Conservation (phyloP, 2,329 filamentous ascomycete species). For the Fusarium praegraminearum region DNA sequence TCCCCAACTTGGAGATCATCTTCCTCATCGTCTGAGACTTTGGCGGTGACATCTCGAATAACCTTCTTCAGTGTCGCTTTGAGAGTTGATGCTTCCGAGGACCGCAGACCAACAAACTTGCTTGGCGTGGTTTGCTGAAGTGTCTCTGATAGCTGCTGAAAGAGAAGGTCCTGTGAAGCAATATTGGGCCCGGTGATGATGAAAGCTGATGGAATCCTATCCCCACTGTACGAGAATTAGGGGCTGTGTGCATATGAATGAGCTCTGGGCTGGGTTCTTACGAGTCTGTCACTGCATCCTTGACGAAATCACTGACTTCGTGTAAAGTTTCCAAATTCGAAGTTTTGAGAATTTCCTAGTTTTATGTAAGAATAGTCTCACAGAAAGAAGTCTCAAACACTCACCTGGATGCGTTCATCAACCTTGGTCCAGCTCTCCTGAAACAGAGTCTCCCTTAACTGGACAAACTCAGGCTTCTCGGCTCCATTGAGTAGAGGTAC, state of each 20-base stretch:
- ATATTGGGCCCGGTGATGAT: slow-evolving; percentile 84
- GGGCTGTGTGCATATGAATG: slow-evolving; percentile 1
- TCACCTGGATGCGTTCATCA: slow-evolving; percentile 69
- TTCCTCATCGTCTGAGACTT: slow-evolving; percentile 64
- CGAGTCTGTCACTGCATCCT: slow-evolving; percentile 52
- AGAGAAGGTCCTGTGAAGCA: slow-evolving; percentile 79
- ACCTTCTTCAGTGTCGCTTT: slow-evolving; percentile 79
- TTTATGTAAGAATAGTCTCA: slow-evolving; percentile 41
- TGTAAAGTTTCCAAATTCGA: slow-evolving; percentile 71
- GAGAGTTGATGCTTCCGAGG: slow-evolving; percentile 77
- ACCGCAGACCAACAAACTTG: slow-evolving; percentile 74
- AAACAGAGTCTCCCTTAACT: slow-evolving; percentile 70
- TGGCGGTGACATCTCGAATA: slow-evolving; percentile 73
- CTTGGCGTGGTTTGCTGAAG: slow-evolving; percentile 62
- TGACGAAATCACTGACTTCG: slow-evolving; percentile 69
- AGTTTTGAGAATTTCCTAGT: slow-evolving; percentile 67
- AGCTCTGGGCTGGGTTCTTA: slow-evolving; percentile 38
- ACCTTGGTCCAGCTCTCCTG: slow-evolving; percentile 73
- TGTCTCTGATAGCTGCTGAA: slow-evolving; percentile 73
- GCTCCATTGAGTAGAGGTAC: slow-evolving; percentile 66
- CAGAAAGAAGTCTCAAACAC: not conserved
- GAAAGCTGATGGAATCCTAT: slow-evolving; percentile 75
- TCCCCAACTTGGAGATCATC: slow-evolving; percentile 63
- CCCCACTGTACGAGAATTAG: slow-evolving; percentile 49
- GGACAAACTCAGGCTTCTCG: slow-evolving; percentile 63